Evolutionary conservation across 2,329 filamentous ascomycete species (phyloP), one percentile per base, ranked within the genome.

Genomic region (Exophiala calicioides): DNA sequence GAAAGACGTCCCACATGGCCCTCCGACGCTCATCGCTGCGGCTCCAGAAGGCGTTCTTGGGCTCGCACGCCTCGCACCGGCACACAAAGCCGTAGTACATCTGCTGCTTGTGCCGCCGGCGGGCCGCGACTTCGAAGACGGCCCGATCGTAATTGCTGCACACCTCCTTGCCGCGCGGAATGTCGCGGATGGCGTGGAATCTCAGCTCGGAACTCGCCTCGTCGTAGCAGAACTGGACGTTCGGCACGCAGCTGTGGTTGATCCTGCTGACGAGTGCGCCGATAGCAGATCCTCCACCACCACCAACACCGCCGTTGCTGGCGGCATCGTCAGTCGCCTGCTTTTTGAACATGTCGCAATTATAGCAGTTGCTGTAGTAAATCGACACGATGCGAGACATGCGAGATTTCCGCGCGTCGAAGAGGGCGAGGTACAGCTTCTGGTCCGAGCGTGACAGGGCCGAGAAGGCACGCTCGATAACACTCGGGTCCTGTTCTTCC

Each of bases 341-440:
- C 18, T 36, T 36, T 18, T 30, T n/a, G 35, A 52, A 49, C n/a
- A 26, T 27, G 13, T 51, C 47, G 29, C 50, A 48, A 18, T 56
- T 53, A 31, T 59, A 58, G 42, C 55, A 58, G 27, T 59, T 59
- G 30, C 47, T 53, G 38, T 55, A 58, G 36, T 58, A 59, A 16
- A 58, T 58, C 9, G 50, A 54, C 21, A 37, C 49, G 20, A 52
- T 38, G 21, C 33, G 37, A 18, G 47, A 42, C 45, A 55, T 55
- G 44, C 43, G 45, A 10, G 51, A 52, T 36, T 57, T 56, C 31
- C 55, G 38, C 3, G 53, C 44, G 19, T 59, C 50, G 29, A 53
- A 56, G n/a, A 59, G 44, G 9, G 44, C 37, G 10, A 50, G 42
- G 33, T 47, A 58, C 2, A 15, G 4, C 33, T 50, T 53, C 16